Conservation (phyloP, 768 basidiomycete genomes). For the Hortiboletus flavorubellus region DNA sequence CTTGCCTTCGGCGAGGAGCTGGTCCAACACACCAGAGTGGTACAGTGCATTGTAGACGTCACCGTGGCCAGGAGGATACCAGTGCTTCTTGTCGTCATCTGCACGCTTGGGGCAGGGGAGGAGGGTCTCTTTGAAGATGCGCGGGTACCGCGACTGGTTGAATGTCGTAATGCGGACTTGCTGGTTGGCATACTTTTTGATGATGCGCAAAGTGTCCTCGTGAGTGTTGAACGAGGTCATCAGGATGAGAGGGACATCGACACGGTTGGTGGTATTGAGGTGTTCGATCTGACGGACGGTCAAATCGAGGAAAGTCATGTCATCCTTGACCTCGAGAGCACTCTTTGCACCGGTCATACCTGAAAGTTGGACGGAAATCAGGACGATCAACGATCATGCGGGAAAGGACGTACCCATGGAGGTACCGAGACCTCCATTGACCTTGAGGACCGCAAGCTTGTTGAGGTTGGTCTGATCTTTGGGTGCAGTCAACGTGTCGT, state of each 20-base stretch:
- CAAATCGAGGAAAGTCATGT: constrained; percentile 67
- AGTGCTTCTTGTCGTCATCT: constrained; percentile 60
- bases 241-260: constrained; percentile 74
- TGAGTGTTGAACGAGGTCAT: constrained; percentile 85
- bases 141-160: constrained; percentile 74
- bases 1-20: constrained; percentile 66
- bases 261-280: constrained; percentile 56
- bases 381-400: background rate
- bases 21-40: constrained; percentile 72
- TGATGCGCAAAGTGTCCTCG: constrained; percentile 73
- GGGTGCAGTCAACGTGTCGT: constrained; percentile 47
- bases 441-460: constrained; percentile 75
- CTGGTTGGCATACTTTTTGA: constrained; percentile 79
- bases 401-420: constrained; percentile 46
- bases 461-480: constrained; percentile 48
- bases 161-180: constrained; percentile 70
- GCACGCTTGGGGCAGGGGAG: constrained; percentile 58
- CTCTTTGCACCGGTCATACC: constrained; percentile 64
- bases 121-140: constrained; percentile 66
- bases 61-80: constrained; percentile 79
- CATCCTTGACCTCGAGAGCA: constrained; percentile 73
- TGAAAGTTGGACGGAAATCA: constrained; percentile 12
- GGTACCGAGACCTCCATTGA: constrained; percentile 73
- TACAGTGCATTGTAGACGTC: constrained; percentile 68
- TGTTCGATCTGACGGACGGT: constrained; percentile 67